Conservation (phyloP, 2,329 filamentous ascomycete genomes). For the Colletotrichum lentis region DNA sequence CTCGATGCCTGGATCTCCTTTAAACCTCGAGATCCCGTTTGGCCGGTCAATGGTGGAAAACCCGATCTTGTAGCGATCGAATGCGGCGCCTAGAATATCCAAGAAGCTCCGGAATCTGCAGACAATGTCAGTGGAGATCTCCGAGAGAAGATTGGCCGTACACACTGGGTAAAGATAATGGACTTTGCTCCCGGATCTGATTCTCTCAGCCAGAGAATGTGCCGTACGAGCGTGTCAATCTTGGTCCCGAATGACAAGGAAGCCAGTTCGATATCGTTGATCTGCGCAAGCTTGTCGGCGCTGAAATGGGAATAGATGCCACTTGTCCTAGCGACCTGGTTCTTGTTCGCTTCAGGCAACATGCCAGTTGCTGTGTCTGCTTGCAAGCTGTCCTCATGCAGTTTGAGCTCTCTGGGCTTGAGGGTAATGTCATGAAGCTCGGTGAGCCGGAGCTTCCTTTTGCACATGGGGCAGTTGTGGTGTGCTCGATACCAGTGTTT, state of each 20-base stretch:
- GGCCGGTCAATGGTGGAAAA: constrained; percentile 73
- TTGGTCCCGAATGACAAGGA: constrained; percentile 85
- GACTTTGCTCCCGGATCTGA: constrained; percentile 88
- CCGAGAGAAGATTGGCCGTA: neutral
- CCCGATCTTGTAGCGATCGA: constrained; percentile 76
- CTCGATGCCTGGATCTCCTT: constrained; percentile 74
- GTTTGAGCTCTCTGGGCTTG: constrained; percentile 76
- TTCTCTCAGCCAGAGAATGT: constrained; percentile 84
- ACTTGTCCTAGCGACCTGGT: constrained; percentile 44
- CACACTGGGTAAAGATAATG: constrained; percentile 87
- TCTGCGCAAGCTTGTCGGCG: constrained; percentile 74
- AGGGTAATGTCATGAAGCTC: constrained; percentile 88
- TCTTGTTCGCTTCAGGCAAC: constrained; percentile 4
- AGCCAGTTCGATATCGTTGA: constrained; percentile 80
- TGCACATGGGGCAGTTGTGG: constrained; percentile 85
- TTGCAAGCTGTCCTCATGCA: constrained; percentile 65
- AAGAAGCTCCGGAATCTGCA: constrained; percentile 77
- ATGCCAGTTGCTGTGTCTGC: constrained; percentile 41
- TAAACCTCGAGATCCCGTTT: constrained; percentile 78
- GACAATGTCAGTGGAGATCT: constrained; percentile 28
- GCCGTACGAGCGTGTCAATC: constrained; percentile 82
- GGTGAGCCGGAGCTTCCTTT: constrained; percentile 67
- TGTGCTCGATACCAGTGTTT: constrained; percentile 78
- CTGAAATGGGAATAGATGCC: constrained; percentile 82
- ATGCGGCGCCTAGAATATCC: constrained; percentile 73